A percentile compares a stretch with the other conserved stretches of the same genome.
These are phyloP conservation scores for Syzygium malaccense DNA, from an alignment of 441 rosid genomes.

Conservation along the genomic window DNA sequence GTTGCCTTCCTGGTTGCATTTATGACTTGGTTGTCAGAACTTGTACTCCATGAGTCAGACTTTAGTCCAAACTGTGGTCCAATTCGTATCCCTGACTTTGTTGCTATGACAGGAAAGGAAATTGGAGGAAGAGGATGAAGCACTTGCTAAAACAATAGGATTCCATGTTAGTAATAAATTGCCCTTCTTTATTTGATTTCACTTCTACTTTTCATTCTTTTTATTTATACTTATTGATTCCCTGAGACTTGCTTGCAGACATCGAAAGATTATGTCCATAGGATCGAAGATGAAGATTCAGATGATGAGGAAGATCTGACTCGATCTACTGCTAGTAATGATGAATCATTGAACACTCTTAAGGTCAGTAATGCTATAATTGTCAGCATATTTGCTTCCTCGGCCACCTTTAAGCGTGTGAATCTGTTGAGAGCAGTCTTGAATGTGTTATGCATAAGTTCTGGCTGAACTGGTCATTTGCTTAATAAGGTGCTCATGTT, in stretches of 20 bases:
- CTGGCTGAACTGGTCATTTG: neutral
- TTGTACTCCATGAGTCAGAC: neutral
- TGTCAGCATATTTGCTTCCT: neutral
- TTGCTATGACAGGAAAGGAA: neutral
- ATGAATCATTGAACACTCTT: constrained; percentile 5
- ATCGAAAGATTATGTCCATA: constrained; percentile 41
- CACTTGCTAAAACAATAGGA: constrained; percentile 52
- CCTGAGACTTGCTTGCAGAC: constrained; percentile 18
- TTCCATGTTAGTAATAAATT: constrained; percentile 47
- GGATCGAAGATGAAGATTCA: constrained; percentile 61
- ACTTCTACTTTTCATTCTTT: neutral
- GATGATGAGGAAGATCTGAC: constrained; percentile 23
- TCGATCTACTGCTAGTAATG: neutral
- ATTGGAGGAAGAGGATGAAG: constrained; percentile 65
- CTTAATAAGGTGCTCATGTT: neutral
- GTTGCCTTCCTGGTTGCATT: neutral
- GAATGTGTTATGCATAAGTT: neutral
- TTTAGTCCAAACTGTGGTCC: neutral
- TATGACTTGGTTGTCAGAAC: neutral
- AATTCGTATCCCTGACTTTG: constrained; percentile 32
- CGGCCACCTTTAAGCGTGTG: neutral
- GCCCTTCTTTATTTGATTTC: neutral
- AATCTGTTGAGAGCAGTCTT: neutral
- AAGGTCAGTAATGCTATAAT: constrained; percentile 20
- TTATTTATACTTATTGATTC: neutral